Evolutionary conservation across 2,329 filamentous ascomycete species (phyloP).

Genomic region (Hymenoscyphus infarciens): DNA sequence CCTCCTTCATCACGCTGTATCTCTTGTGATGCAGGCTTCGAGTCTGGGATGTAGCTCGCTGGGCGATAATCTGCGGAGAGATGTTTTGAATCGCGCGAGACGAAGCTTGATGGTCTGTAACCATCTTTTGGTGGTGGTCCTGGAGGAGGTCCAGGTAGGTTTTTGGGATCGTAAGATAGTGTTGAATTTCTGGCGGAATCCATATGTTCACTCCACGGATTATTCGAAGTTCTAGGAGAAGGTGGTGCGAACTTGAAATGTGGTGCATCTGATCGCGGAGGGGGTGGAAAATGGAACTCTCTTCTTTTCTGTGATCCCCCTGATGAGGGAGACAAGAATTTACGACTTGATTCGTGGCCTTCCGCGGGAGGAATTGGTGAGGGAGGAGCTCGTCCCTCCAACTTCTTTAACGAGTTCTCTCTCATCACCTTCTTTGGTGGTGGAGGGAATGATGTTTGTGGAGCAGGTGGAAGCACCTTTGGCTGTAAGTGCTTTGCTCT

Average conservation of each 20-base stretch:
- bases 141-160: constrained; percentile 29
- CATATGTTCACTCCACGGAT: constrained; percentile 29
- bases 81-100: constrained; percentile 22
- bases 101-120: constrained; percentile 24
- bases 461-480: constrained; percentile 38
- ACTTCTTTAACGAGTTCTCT: constrained; percentile 45
- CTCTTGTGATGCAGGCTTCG: constrained; percentile 13
- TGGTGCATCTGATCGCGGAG: constrained; percentile 46
- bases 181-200: constrained; percentile 21
- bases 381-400: constrained; percentile 44
- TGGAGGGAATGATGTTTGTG: constrained; percentile 31
- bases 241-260: constrained; percentile 58
- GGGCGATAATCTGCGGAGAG: constrained; percentile 18
- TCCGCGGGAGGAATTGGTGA: constrained; percentile 31
- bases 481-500: constrained; percentile 61
- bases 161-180: constrained; percentile 29
- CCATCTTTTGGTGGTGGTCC: constrained; percentile 24
- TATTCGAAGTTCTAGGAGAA: constrained; percentile 38
- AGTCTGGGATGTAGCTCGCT: constrained; percentile 9
- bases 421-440: constrained; percentile 30
- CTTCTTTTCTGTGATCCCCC: constrained; percentile 17
- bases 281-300: constrained; percentile 58
- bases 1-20: constrained; percentile 7
- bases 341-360: constrained; percentile 42
- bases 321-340: constrained; percentile 28